Percentiles rank a stretch among this genome's conserved stretches.
Evolutionary conservation across 139 green algal species (phyloP).

Genomic region (Chlamydomonas schloesseri): DNA sequence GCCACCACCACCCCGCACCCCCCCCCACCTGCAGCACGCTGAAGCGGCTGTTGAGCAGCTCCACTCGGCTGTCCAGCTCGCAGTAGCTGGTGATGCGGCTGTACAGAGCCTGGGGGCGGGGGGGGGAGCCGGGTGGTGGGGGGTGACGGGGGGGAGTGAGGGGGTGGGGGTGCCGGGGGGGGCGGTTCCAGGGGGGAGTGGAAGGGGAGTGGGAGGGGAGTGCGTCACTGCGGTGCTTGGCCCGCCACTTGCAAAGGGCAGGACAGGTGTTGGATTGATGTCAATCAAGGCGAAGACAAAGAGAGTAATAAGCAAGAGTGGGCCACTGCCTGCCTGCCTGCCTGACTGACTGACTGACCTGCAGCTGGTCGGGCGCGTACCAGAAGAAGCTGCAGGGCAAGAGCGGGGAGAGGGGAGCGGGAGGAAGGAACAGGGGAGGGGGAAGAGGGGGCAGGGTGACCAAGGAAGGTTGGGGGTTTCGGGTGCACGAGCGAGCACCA

Average conservation of each 20-base stretch:
- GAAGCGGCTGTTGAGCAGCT: slow-evolving; percentile 68
- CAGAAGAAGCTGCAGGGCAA: slow-evolving; percentile 58
- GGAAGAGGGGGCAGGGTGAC: too few species aligned
- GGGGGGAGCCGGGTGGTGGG: too few species aligned
- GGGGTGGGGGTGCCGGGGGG: neutral
- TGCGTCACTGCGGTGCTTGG: too few species aligned
- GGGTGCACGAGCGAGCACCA: too few species aligned
- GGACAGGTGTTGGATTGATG: neutral
- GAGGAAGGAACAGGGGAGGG: neutral
- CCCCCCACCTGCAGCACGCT: slow-evolving; percentile 56
- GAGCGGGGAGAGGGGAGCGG: neutral
- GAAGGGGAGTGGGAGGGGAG: neutral
- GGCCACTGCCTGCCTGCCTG: too few species aligned
- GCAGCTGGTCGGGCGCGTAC: slow-evolving; percentile 63
- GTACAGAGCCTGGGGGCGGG: slow-evolving; percentile 25
- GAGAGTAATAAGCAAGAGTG: neutral
- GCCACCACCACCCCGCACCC: too few species aligned
- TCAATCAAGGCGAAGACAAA: too few species aligned
- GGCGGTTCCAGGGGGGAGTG: neutral
- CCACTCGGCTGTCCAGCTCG: slow-evolving; percentile 65
- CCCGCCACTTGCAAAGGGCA: too few species aligned
- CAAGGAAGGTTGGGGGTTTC: too few species aligned
- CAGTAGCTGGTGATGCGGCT: slow-evolving; percentile 64
- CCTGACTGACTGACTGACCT: neutral
- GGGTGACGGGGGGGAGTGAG: neutral